Evolutionary conservation across 768 basidiomycete species (phyloP).

Genomic region (Russula brevipes): DNA sequence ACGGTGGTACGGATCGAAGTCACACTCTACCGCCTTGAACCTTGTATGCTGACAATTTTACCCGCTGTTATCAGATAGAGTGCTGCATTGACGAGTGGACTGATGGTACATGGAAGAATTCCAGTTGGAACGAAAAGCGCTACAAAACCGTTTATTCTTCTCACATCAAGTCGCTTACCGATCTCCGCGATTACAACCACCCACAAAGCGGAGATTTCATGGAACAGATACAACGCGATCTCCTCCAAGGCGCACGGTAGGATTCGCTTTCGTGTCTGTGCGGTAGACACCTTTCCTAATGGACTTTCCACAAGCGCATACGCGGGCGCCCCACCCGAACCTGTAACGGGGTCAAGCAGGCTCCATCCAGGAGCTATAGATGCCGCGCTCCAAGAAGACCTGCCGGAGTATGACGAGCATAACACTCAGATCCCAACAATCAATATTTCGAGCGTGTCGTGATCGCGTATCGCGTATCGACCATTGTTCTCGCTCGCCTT

Average conservation of each 20-base stretch:
- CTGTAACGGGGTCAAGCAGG: neutral
- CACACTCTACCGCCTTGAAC: neutral
- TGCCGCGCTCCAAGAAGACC: no score
- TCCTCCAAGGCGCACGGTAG: constrained; percentile 3
- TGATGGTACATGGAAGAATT: neutral
- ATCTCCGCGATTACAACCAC: neutral
- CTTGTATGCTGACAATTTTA: neutral
- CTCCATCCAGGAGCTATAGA: no score
- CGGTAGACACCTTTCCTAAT: neutral
- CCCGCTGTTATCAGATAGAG: neutral
- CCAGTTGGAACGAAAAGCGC: neutral
- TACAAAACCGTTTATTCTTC: neutral
- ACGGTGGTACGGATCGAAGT: neutral
- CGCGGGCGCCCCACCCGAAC: neutral
- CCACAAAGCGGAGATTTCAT: neutral
- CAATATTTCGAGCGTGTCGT: neutral
- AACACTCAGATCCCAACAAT: neutral
- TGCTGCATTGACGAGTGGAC: constrained; percentile 14
- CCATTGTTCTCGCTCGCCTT: neutral
- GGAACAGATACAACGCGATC: neutral
- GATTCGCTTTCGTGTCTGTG: neutral
- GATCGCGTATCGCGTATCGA: no score
- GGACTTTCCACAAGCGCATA: neutral
- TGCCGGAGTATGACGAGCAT: neutral
- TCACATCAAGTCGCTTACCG: neutral